Conservation (phyloP, 441 rosid species). For the Populus hybrid region DNA sequence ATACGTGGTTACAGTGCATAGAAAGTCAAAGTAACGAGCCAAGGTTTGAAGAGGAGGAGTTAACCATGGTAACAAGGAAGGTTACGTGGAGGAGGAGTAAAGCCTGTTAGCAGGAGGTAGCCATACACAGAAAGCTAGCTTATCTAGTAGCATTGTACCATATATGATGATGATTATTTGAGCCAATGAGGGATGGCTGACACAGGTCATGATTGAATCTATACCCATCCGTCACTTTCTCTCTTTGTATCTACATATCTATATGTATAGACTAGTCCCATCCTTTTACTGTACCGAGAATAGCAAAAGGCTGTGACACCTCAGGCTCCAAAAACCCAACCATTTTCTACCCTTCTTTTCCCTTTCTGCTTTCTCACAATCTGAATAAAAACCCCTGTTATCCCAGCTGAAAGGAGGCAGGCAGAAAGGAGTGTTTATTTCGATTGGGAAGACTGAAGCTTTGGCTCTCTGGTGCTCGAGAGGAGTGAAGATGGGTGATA, state of each 20-base stretch:
- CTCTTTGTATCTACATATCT: conserved; percentile 21
- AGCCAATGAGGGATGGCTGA: conserved; percentile 42
- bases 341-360: conserved; percentile 16
- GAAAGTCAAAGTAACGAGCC: not conserved
- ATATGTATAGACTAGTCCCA: conserved; percentile 35
- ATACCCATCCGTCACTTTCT: conserved; percentile 39
- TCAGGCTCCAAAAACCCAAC: conserved; percentile 25
- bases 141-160: not conserved
- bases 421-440: not conserved
- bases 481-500: conserved; percentile 41
- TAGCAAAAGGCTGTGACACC: conserved; percentile 39
- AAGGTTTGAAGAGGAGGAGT: not conserved
- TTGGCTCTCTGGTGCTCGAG: not conserved
- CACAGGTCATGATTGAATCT: conserved; percentile 56
- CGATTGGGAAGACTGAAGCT: not conserved
- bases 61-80: not conserved
- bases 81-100: not conserved
- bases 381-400: not conserved
- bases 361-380: not conserved
- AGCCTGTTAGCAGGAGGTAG: not conserved
- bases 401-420: not conserved
- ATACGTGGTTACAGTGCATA: not conserved
- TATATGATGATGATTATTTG: conserved; percentile 22
- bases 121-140: not conserved
- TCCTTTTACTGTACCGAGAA: conserved; percentile 33